A percentile compares a stretch with the other conserved stretches of the same genome.
phyloP scores from a whole-genome alignment of 2,329 filamentous ascomycete genomes.

The Paecilomyces sp. region DNA sequence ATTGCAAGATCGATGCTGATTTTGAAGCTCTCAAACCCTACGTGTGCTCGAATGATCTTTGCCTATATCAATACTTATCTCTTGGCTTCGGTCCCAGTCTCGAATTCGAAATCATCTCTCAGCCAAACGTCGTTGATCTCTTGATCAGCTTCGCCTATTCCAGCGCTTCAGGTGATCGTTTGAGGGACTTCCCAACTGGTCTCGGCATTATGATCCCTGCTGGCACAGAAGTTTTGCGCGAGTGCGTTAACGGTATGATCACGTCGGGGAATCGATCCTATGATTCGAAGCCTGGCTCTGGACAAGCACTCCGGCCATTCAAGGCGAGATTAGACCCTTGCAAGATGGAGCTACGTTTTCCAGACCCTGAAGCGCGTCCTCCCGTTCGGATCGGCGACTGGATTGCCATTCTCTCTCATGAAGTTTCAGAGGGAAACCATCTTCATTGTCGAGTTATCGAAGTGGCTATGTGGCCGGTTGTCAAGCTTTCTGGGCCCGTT shows the following conservation, averaged over 20 bases:
- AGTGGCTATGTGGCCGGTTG: constrained; percentile 36
- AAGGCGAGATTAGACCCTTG: constrained; percentile 24
- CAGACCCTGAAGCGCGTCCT: constrained; percentile 12
- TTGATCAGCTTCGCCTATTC: constrained; percentile 74
- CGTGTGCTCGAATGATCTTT: constrained; percentile 69
- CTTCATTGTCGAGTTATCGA: constrained; percentile 47
- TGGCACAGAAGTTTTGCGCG: background rate
- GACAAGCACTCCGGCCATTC: constrained; percentile 1
- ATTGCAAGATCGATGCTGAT: constrained; percentile 56
- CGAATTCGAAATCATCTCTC: constrained; percentile 73
- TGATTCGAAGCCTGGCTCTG: background rate
- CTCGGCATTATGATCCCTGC: constrained; percentile 48
- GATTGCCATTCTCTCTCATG: constrained; percentile 35
- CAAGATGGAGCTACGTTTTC: constrained; percentile 38
- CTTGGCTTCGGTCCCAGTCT: constrained; percentile 80
- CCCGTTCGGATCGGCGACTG: constrained; percentile 46
- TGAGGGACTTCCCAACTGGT: constrained; percentile 52
- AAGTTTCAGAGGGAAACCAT: constrained; percentile 3
- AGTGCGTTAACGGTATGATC: constrained; percentile 6
- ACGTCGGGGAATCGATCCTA: background rate
- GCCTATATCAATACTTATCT: constrained; percentile 80
- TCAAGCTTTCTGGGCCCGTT: constrained; percentile 29
- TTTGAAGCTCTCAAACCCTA: constrained; percentile 53
- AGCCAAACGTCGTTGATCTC: constrained; percentile 77
- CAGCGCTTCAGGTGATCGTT: constrained; percentile 36